phyloP scores from a whole-genome alignment of 1,284 basidiomycete genomes.

The Mycocalia duriaeana region DNA sequence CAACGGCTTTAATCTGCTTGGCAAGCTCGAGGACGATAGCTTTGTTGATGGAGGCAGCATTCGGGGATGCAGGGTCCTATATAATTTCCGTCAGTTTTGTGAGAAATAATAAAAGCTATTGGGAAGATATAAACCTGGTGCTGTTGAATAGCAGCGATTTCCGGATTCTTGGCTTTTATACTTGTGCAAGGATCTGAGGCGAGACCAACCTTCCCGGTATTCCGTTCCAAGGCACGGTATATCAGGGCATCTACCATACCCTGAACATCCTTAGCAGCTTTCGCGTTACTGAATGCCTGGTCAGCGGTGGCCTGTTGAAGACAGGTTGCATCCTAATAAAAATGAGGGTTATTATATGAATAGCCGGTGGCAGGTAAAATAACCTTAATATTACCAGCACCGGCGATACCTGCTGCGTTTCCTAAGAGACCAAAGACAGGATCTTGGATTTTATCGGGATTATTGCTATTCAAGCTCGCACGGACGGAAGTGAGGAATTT shows the following conservation, averaged over 20 bases:
- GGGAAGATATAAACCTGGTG: conserved; percentile 40
- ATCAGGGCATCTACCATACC: conserved; percentile 58
- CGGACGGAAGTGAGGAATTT: conserved; percentile 48
- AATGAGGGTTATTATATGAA: conserved; percentile 2
- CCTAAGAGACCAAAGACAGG: conserved; percentile 66
- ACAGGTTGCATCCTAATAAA: conserved; percentile 51
- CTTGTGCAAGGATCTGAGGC: conserved; percentile 47
- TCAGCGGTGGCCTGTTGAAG: conserved; percentile 63
- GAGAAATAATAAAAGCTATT: conserved; percentile 1
- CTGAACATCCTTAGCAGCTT: conserved; percentile 51
- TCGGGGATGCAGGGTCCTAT: conserved; percentile 56
- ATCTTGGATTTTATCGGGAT: conserved; percentile 56
- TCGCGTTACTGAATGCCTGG: conserved; percentile 70
- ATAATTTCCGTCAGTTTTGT: conserved; percentile 2
- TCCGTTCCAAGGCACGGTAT: conserved; percentile 65
- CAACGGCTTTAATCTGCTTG: conserved; percentile 56
- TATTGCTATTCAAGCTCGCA: conserved; percentile 44
- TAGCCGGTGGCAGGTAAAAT: conserved; percentile 10
- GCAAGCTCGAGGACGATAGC: conserved; percentile 55
- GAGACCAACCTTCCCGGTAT: conserved; percentile 53
- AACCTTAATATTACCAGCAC: conserved; percentile 52
- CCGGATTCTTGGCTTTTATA: conserved; percentile 55
- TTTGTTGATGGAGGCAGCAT: conserved; percentile 59
- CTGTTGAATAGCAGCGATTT: conserved; percentile 63
- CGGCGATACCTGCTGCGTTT: conserved; percentile 52